phyloP scores from a whole-genome alignment of 805 yeast species.

The Nakazawaea laoshanensis region DNA sequence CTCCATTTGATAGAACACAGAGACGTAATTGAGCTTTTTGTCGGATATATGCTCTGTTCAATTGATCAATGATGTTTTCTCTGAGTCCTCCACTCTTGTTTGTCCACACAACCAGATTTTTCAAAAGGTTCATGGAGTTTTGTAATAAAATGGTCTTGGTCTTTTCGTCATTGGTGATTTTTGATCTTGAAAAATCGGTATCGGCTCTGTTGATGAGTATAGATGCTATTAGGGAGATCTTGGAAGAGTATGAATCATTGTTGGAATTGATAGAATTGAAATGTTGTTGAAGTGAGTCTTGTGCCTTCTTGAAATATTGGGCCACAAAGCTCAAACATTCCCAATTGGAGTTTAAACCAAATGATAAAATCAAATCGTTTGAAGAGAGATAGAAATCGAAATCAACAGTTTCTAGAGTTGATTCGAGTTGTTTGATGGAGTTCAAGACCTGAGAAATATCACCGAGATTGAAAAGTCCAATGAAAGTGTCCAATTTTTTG shows the following conservation, averaged over 20 bases:
- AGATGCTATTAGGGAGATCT: constrained; percentile 27
- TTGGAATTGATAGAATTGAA: constrained; percentile 13
- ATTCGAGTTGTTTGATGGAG: constrained; percentile 18
- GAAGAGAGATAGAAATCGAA: constrained; percentile 5
- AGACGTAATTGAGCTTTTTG: constrained; percentile 37
- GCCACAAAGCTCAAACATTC: constrained; percentile 28
- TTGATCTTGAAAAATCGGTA: constrained; percentile 41
- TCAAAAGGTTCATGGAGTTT: constrained; percentile 34
- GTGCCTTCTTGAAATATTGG: constrained; percentile 28
- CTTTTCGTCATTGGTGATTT: constrained; percentile 19
- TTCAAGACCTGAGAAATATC: constrained; percentile 35
- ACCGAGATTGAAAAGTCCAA: constrained; percentile 27
- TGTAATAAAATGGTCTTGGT: constrained; percentile 23
- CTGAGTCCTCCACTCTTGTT: constrained; percentile 42
- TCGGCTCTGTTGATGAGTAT: constrained; percentile 44
- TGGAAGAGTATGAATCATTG: constrained; percentile 16
- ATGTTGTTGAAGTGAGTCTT: constrained; percentile 21
- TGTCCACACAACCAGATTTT: constrained; percentile 36
- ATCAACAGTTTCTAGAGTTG: not conserved
- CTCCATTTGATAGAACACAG: constrained; percentile 35
- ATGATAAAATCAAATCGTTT: constrained; percentile 1
- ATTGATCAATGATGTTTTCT: constrained; percentile 35
- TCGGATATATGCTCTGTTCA: constrained; percentile 30
- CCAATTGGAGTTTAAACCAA: constrained; percentile 22
- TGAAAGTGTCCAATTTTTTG: constrained; percentile 1